These are phyloP conservation scores for Tylopilus sp. DNA, from an alignment of 768 basidiomycete species.

Conservation along the genomic window DNA sequence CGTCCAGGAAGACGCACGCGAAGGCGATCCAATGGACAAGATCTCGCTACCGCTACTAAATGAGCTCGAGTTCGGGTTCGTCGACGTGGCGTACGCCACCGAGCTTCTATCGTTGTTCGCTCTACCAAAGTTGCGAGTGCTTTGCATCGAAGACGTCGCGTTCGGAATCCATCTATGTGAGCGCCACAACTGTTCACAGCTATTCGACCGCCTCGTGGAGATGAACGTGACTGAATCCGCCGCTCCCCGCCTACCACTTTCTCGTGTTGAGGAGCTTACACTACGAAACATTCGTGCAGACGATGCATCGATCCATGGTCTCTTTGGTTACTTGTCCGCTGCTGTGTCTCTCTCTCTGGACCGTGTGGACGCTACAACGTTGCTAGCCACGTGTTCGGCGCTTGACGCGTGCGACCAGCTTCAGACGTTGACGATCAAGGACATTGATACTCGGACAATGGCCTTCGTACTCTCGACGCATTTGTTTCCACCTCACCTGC, in stretches of 20 bases:
- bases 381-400: constrained; percentile 4
- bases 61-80: constrained; percentile 41
- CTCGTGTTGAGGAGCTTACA: constrained; percentile 7
- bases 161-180: constrained; percentile 34
- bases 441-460: background rate
- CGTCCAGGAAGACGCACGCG: background rate
- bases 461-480: constrained; percentile 3
- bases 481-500: constrained; percentile 6
- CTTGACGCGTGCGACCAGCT: constrained; percentile 6
- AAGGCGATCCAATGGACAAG: background rate
- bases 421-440: constrained; percentile 11
- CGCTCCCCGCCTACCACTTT: background rate
- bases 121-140: constrained; percentile 35
- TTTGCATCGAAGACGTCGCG: constrained; percentile 48
- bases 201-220: constrained; percentile 35
- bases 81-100: constrained; percentile 39
- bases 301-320: background rate
- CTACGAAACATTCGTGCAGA: constrained; percentile 10
- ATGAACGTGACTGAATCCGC: background rate
- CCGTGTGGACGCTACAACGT: background rate
- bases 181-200: constrained; percentile 32
- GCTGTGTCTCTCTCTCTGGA: constrained; percentile 9
- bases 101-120: constrained; percentile 37
- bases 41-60: constrained; percentile 32
- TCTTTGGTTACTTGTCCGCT: constrained; percentile 4